Evolutionary conservation across 192 early-diverging fungal genomes (phyloP), one percentile per base, ranked within the genome.

Genomic region (Mortierella claussenii): DNA sequence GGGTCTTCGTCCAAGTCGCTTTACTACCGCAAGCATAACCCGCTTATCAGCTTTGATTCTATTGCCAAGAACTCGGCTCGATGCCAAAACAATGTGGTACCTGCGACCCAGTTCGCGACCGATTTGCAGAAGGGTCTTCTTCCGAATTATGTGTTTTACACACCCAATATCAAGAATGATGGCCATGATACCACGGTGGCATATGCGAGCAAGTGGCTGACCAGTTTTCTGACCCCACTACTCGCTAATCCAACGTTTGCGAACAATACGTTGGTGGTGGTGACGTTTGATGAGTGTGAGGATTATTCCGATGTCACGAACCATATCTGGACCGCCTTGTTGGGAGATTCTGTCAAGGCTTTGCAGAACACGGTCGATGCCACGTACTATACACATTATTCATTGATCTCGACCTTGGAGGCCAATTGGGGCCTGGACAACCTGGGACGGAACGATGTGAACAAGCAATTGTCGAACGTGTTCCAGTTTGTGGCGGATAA

Each of bases 11-110:
- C 50, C 10, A 62, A 57, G 32, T 55, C 67, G 31, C 48, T 80
- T 15, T 89, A 89, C 79, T 62, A 69, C 55, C 79, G 92, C 55
- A 93, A 92, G 68, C 92, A 93, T 78, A 90, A 90, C 68, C 92
- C 92, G 10, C 91, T 93, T 66, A 83, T 90, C 42, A 82, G 79
- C 27, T 86, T 87, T 60, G 81, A 61, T 47, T 73, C 69, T 40
- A 88, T 93, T 54, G 45, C 60, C 21, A 66, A 31, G 36, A 86
- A 90, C 74, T n/a, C 83, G 10, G 61, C 84, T 26, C 79, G 87
- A 17, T 90, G 90, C 68, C 82, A 82, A 46, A 56, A 88, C 5
- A n/a, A n/a, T n/a, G 85, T 92, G 50, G 90, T 92, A 12, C 70
- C 69, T 48, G 60, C 79, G 13, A 64, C 69, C 28, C 83, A 92